These are phyloP conservation scores for Aspergillus aculeatus DNA, from an alignment of 2,329 filamentous ascomycete genomes.

Conservation along the genomic window DNA sequence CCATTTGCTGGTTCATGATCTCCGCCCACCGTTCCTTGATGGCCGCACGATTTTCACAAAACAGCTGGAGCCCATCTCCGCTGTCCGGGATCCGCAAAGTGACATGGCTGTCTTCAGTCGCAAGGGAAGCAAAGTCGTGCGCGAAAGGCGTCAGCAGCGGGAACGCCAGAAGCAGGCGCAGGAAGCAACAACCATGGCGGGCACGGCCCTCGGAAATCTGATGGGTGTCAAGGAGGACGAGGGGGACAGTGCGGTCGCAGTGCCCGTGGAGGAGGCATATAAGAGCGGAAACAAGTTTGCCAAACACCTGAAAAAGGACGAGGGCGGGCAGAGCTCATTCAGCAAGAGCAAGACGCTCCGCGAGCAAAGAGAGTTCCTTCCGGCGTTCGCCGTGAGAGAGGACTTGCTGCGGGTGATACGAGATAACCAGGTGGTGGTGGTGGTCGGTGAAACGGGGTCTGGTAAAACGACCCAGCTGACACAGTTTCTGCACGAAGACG, in stretches of 20 bases:
- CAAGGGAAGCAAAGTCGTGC: conserved; percentile 90
- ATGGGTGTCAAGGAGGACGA: conserved; percentile 95
- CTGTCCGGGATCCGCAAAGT: conserved; percentile 88
- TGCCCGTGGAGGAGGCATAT: conserved; percentile 69
- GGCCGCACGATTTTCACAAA: conserved; percentile 96
- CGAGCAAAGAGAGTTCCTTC: conserved; percentile 89
- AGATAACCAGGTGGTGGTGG: conserved; percentile 95
- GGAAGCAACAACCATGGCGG: conserved; percentile 88
- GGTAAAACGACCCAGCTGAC: conserved; percentile 97
- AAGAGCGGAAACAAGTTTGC: conserved; percentile 76
- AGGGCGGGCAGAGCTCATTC: conserved; percentile 80
- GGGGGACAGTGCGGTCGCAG: conserved; percentile 77
- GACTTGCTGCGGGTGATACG: conserved; percentile 87
- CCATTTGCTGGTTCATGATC: conserved; percentile 87
- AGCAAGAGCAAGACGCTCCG: conserved; percentile 86
- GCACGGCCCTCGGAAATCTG: conserved; percentile 87
- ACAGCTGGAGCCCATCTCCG: conserved; percentile 90
- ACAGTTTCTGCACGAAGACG: conserved; percentile 93
- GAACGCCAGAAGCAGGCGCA: conserved; percentile 93
- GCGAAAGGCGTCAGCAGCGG: conserved; percentile 84
- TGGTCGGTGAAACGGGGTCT: conserved; percentile 94
- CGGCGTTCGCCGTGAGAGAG: conserved; percentile 93
- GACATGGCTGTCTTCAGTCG: conserved; percentile 98
- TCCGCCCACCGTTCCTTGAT: conserved; percentile 91
- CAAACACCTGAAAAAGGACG: conserved; percentile 81